Evolutionary conservation across 1,284 basidiomycete species (phyloP).

Genomic region (Trametes hirsuta): DNA sequence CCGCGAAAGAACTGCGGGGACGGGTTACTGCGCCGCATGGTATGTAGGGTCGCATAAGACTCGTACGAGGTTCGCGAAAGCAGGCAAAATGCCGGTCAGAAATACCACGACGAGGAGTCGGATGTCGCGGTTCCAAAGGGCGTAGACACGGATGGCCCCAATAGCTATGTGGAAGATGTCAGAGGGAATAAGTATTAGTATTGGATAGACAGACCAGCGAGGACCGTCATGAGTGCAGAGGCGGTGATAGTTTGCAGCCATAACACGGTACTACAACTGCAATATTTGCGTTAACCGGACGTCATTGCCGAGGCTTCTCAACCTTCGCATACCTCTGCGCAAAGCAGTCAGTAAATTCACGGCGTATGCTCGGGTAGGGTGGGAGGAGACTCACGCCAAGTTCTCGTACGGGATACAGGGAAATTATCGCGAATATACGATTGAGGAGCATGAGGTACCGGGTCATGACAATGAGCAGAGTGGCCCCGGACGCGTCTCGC

Average conservation of each 20-base stretch:
- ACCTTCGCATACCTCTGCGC: not conserved
- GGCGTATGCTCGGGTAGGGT: not conserved
- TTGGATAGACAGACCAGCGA: constrained; percentile 12
- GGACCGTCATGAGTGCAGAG: constrained; percentile 9
- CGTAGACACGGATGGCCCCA: constrained; percentile 22
- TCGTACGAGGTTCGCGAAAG: constrained; percentile 21
- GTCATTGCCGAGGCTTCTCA: not conserved
- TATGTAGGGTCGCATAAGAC: not conserved
- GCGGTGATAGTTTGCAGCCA: constrained; percentile 18
- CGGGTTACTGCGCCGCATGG: not conserved
- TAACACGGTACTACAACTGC: constrained; percentile 9
- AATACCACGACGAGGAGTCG: constrained; percentile 15
- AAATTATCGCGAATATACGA: constrained; percentile 11
- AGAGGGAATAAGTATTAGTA: too few species aligned
- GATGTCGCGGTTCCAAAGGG: constrained; percentile 20
- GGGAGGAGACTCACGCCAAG: constrained; percentile 5
- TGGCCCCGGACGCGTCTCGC: constrained; percentile 10
- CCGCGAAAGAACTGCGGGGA: constrained; percentile 17
- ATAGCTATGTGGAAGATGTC: constrained; percentile 6
- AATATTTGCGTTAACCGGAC: not conserved
- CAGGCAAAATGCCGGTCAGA: constrained; percentile 18
- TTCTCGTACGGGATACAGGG: constrained; percentile 11
- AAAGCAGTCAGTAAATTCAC: not conserved
- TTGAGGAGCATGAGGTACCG: constrained; percentile 20
- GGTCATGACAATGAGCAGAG: constrained; percentile 19